Evolutionary conservation across 495 filamentous ascomycete genomes (phyloP), one percentile per base, ranked within the genome.

Genomic region (Aspergillus coremiiformis): DNA sequence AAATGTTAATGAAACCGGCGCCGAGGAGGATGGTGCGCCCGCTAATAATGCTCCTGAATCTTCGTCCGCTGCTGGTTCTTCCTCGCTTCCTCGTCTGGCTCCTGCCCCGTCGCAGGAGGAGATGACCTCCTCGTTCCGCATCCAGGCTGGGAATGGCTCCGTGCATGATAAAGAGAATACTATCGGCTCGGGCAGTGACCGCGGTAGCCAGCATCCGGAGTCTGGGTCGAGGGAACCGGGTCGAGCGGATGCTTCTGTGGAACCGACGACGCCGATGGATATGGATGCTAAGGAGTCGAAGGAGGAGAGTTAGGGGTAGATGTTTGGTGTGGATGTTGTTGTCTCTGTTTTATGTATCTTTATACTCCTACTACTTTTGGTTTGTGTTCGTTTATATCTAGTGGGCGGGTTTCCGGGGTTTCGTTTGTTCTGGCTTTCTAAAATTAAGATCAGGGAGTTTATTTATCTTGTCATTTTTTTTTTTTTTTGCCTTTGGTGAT

Each of bases 71-170:
- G 35, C 21, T 17, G 35, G 48, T 15, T 51, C 48, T 15, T 42
- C 48, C 1, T 51, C 48, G 15, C 33, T 75, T 17, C 70, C 72
- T 7, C 68, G 63, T 19, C 57, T 72, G 6, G 67, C 70, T 4
- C 70, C 72, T 2, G 70, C 69, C 12, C 72, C 69, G 11, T 66
- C 65, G 8, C 70, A 73, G 54, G 66, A 73, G 41, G 68, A 72
- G 23, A 60, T 72, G 41, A 71, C 64, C 11, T 69, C 71, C 17
- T 63, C 70, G 6, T 75, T 75, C 65, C 69, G 72, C 8, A 59
- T 73, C 30, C 67, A 69, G 43, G 52, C 56, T 1, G 63, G 61
- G 20, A 62, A 60, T 30, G 64, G 64, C 12, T 65, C 63, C 21
- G 54, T 53, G 3, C 46, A 52, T 4, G 66, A 69, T 17, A 58